Conservation (phyloP, 163 green algal genomes). For the Chlamydomonas reinhardtii region DNA sequence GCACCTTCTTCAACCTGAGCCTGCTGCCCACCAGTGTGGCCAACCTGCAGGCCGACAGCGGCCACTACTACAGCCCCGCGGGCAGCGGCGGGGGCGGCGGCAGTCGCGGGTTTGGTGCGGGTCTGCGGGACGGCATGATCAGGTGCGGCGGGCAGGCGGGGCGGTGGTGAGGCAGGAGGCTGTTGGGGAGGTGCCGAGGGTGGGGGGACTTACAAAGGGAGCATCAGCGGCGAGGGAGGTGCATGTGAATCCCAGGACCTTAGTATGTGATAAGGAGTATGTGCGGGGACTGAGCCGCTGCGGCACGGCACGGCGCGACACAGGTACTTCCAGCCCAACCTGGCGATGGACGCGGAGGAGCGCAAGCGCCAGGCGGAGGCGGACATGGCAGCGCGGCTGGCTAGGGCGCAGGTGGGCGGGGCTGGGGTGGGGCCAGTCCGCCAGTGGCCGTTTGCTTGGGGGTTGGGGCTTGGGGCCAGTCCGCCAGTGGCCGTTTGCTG, state of each 20-base stretch:
- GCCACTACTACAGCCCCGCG: slow-evolving; percentile 31
- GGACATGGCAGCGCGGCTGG: slow-evolving; percentile 22
- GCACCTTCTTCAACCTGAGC: slow-evolving; percentile 48
- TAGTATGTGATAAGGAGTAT: too few relatives aligned
- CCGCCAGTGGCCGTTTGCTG: background rate
- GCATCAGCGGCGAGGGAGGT: too few relatives aligned
- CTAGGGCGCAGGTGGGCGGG: slow-evolving; percentile 17
- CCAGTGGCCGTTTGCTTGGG: too few relatives aligned
- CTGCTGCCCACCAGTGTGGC: slow-evolving; percentile 40
- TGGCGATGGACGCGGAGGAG: slow-evolving; percentile 10
- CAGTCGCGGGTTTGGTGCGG: background rate
- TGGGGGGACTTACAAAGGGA: too few relatives aligned
- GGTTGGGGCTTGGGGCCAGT: too few relatives aligned
- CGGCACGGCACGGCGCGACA: too few relatives aligned
- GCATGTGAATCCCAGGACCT: too few relatives aligned
- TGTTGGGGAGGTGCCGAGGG: too few relatives aligned
- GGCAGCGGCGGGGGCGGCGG: background rate
- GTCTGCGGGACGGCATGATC: slow-evolving; percentile 32
- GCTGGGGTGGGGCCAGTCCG: background rate
- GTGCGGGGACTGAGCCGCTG: too few relatives aligned
- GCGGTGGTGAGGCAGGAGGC: background rate
- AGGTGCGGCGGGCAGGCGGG: background rate
- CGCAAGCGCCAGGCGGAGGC: background rate
- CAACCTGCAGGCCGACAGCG: slow-evolving; percentile 13
- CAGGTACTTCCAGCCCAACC: slow-evolving; percentile 40